phyloP scores from a whole-genome alignment of 108 stramenopile species.

The Cyclotella cryptica region DNA sequence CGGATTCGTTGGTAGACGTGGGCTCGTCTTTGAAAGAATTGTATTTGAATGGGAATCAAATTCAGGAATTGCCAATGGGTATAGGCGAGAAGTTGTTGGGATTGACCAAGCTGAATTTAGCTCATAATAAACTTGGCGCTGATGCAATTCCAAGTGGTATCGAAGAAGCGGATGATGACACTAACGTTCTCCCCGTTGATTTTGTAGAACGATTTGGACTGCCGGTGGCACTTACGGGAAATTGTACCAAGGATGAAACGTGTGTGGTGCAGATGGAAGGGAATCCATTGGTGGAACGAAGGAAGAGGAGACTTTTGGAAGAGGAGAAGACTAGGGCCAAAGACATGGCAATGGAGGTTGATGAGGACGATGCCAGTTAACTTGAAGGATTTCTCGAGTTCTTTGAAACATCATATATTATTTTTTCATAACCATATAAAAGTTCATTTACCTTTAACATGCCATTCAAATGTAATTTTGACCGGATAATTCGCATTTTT shows the following conservation, averaged over 20 bases:
- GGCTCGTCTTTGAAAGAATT: constrained; percentile 48
- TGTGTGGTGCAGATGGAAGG: constrained; percentile 36
- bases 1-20: constrained; percentile 30
- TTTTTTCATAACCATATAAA: background rate
- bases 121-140: constrained; percentile 53
- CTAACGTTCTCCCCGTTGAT: constrained; percentile 21
- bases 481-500: too few species aligned
- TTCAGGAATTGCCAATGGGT: constrained; percentile 48
- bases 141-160: background rate
- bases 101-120: constrained; percentile 55
- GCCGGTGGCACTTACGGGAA: constrained; percentile 35
- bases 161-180: background rate
- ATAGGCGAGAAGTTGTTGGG: constrained; percentile 28
- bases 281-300: constrained; percentile 29
- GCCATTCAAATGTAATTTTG: too few species aligned
- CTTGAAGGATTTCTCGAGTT: constrained; percentile 5
- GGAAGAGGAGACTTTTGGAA: constrained; percentile 24
- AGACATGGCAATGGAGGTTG: constrained; percentile 29
- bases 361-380: background rate
- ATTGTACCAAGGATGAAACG: constrained; percentile 34
- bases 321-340: constrained; percentile 24
- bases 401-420: too few species aligned
- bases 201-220: constrained; percentile 51
- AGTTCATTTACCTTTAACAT: too few species aligned
- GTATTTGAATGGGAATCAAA: constrained; percentile 62